A percentile compares a stretch with the other conserved stretches of the same genome.
phyloP scores from a whole-genome alignment of 2,329 filamentous ascomycete genomes.

The Tolypocladium amazonense region DNA sequence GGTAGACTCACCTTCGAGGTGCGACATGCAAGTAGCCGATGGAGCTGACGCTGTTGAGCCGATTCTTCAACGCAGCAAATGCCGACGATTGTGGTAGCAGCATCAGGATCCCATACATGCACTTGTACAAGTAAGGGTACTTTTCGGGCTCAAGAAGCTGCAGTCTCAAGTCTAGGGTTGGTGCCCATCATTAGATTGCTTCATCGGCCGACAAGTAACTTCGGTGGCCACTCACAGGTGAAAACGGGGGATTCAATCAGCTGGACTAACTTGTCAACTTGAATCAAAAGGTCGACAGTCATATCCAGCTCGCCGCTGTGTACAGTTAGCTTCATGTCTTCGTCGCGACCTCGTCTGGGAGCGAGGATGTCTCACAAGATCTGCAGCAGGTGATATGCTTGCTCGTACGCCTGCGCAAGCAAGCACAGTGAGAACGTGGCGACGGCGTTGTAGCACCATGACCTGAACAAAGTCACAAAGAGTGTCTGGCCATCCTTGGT shows the following conservation, averaged over 20 bases:
- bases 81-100: conserved; percentile 95
- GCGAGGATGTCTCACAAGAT: conserved; percentile 58
- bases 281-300: conserved; percentile 97
- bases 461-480: conserved; percentile 87
- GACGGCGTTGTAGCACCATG: conserved; percentile 98
- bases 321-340: conserved; percentile 2
- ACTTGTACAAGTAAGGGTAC: conserved; percentile 93
- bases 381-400: conserved; percentile 90
- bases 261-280: conserved; percentile 97
- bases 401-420: conserved; percentile 93
- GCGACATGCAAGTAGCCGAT: conserved; percentile 89
- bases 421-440: conserved; percentile 94
- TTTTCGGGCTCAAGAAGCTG: conserved; percentile 93
- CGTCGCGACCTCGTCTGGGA: not conserved
- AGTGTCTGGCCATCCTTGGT: conserved; percentile 92
- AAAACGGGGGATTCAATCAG: conserved; percentile 95
- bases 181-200: not conserved
- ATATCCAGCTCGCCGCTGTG: conserved; percentile 90
- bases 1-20: conserved; percentile 54
- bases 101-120: conserved; percentile 94
- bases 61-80: conserved; percentile 92
- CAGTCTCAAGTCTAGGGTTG: conserved; percentile 65
- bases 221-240: conserved; percentile 59
- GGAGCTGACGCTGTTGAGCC: conserved; percentile 91
- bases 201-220: not conserved